Evolutionary conservation across 495 filamentous ascomycete genomes (phyloP), one percentile per base, ranked within the genome.

Genomic region (Hapsidospora chrysogenum): DNA sequence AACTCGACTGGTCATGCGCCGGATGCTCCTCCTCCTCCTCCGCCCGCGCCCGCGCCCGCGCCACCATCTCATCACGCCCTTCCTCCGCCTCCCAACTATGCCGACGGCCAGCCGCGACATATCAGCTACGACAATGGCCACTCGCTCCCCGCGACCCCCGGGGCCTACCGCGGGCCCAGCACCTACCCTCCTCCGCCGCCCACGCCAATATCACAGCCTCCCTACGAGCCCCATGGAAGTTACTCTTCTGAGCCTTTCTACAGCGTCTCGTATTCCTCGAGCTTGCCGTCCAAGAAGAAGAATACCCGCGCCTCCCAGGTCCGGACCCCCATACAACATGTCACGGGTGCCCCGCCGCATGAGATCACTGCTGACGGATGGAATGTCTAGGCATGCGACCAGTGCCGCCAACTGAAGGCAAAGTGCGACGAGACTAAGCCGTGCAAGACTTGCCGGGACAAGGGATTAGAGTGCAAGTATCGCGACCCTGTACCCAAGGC

Each of bases 381-480:
- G 2, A 18, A 9, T 33, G 18, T 22, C 14, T 50, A 78, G 66
- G 76, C 76, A 20, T 80, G 76, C 51, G 74, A 80, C 41, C 66
- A 64, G 45, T 80, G 76, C 54, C 63, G 76, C 32, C 56, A 64
- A 35, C 60, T 76, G n/a, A 80, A 80, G 49, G 74, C 74, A 18
- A 79, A 78, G 52, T 80, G 76, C 48, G 73, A 78, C 39, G 76
- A 80, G 57, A 58, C 60, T 35, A 74, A 65, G 50, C 74, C 68
- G 2, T 72, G 68, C 43, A 63, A 61, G 27, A 68, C 60, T 28
- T 72, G 68, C 40, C 59, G 58, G 33, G 68, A 72, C 39, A 72
- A 72, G 41, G 61, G 59, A 29, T 51, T 70, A 6, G 58, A 67
- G 15, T 80, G 76, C 54, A 63, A 65, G 45, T 80, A 79, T 47